phyloP scores from a whole-genome alignment of 345 rosid genomes.

The Populus nigra region DNA sequence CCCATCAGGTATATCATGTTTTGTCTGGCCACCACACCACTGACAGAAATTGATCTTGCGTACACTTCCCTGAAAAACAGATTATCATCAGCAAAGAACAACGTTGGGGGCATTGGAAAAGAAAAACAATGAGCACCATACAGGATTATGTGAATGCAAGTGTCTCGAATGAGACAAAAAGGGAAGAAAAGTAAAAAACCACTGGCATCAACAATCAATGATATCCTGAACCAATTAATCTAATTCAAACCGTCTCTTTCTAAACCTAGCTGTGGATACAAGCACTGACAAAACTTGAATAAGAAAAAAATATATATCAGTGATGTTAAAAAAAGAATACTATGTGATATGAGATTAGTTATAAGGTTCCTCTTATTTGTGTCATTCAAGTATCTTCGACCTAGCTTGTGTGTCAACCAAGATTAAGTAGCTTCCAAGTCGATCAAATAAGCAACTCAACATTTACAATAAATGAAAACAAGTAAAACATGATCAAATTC shows the following conservation, averaged over 20 bases:
- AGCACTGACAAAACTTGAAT: background rate
- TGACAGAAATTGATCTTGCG: conserved; percentile 84
- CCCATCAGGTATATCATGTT: conserved; percentile 83
- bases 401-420: too few species aligned
- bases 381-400: too few species aligned
- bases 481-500: background rate
- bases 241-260: background rate
- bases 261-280: too few species aligned
- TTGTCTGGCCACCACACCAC: conserved; percentile 94
- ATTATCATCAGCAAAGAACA: background rate
- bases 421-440: too few species aligned
- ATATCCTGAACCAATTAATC: conserved; percentile 6
- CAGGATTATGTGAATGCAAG: background rate
- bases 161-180: background rate
- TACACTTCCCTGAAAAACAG: conserved; percentile 46
- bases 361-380: background rate
- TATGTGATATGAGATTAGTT: background rate
- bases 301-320: background rate
- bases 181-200: background rate
- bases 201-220: background rate
- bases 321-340: background rate
- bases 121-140: background rate
- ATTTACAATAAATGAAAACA: background rate
- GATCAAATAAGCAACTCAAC: background rate
- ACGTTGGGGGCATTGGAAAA: background rate